Evolutionary conservation across 202 grass and related monocot species (phyloP).

Genomic region (Bolboschoenoplectus hybrid): DNA sequence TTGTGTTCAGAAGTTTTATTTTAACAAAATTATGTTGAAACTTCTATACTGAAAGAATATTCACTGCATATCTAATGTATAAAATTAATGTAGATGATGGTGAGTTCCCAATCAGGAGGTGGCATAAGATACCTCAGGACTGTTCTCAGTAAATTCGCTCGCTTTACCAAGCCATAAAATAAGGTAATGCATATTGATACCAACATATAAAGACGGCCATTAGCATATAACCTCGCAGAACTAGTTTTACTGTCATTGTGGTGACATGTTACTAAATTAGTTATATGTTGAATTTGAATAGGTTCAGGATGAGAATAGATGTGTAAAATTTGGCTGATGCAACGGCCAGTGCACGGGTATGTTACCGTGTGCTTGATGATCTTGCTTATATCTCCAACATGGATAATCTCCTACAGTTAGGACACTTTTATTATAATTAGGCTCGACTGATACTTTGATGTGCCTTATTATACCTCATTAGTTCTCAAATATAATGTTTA

Average conservation of each 20-base stretch:
- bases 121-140: conserved; percentile 74
- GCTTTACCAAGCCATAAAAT: conserved; percentile 74
- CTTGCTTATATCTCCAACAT: neutral
- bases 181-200: neutral
- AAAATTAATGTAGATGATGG: conserved; percentile 64
- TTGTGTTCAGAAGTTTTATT: neutral
- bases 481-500: neutral
- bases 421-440: neutral
- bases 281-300: neutral
- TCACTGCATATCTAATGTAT: neutral
- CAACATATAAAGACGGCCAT: neutral
- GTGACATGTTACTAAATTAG: neutral
- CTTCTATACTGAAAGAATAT: conserved; percentile 6
- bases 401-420: neutral
- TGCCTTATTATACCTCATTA: neutral
- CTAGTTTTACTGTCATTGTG: neutral
- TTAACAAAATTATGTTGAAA: conserved; percentile 3
- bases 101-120: conserved; percentile 88
- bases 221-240: neutral
- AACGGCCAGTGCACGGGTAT: neutral
- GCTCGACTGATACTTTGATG: neutral
- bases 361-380: neutral
- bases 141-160: conserved; percentile 66
- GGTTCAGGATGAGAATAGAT: neutral
- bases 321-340: neutral